Evolutionary conservation across 2,329 filamentous ascomycete species (phyloP).

Genomic region (Penicillium thymicola): DNA sequence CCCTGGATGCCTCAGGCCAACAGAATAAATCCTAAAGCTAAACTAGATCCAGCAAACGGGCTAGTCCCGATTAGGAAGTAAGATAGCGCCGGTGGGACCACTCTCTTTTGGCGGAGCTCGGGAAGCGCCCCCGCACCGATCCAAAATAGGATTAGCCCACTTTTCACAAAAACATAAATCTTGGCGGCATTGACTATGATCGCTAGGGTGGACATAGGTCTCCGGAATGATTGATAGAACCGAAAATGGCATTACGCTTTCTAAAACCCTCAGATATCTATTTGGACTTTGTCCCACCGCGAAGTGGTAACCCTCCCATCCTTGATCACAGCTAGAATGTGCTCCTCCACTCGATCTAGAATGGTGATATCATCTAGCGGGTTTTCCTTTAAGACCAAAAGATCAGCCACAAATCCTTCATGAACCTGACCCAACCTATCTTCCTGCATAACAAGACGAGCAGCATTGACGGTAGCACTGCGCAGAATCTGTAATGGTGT

Average conservation of each 20-base stretch:
- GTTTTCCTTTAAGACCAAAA: slow-evolving; percentile 52
- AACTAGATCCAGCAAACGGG: too few species aligned
- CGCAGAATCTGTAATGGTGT: slow-evolving; percentile 46
- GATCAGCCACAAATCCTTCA: slow-evolving; percentile 51
- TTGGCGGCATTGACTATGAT: too few species aligned
- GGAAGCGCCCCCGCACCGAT: too few species aligned
- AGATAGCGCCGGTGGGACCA: too few species aligned
- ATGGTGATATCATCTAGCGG: slow-evolving; percentile 56
- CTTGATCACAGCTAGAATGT: slow-evolving; percentile 53
- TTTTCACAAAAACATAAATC: too few species aligned
- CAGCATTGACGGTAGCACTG: slow-evolving; percentile 53
- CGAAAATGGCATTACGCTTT: background rate
- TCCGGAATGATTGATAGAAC: background rate
- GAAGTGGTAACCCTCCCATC: slow-evolving; percentile 47
- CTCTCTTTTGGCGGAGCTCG: too few species aligned
- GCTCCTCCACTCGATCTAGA: slow-evolving; percentile 48
- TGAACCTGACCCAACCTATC: slow-evolving; percentile 50
- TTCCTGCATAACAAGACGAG: slow-evolving; percentile 49
- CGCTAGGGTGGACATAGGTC: background rate
- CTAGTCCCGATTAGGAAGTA: too few species aligned
- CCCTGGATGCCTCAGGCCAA: too few species aligned
- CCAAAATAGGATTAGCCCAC: too few species aligned
- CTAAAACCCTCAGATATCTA: background rate
- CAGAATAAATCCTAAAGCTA: too few species aligned
- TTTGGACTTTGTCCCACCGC: background rate